Percentiles rank a stretch among this genome's conserved stretches.
phyloP scores from a whole-genome alignment of 441 rosid species.

The Pelargonium myrrhifolium region DNA sequence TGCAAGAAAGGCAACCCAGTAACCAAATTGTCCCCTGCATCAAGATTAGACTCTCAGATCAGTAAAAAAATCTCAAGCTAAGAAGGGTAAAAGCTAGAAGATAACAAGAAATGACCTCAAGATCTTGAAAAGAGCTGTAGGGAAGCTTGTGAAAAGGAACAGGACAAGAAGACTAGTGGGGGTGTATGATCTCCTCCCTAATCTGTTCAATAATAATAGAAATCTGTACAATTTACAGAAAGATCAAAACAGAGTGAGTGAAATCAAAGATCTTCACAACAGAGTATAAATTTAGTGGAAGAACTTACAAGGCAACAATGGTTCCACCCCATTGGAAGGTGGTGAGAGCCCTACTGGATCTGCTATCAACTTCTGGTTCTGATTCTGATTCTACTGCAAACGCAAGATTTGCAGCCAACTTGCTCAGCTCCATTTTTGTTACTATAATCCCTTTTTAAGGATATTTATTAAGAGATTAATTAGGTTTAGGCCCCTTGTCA shows the following conservation, averaged over 20 bases:
- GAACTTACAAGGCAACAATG: conserved; percentile 35
- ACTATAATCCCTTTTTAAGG: not conserved
- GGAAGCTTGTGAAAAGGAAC: conserved; percentile 36
- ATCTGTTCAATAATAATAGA: conserved; percentile 36
- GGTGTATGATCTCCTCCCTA: conserved; percentile 29
- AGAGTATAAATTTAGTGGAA: not conserved
- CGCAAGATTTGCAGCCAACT: not conserved
- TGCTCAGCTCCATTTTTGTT: not conserved
- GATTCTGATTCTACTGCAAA: too few relatives aligned
- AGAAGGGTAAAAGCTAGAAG: conserved; percentile 2
- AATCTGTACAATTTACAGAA: conserved; percentile 24
- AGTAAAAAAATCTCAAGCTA: not conserved
- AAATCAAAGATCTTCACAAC: not conserved
- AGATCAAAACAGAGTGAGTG: not conserved
- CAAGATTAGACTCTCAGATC: not conserved
- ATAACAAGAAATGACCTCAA: conserved; percentile 28
- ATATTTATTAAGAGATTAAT: too few relatives aligned
- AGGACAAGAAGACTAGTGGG: conserved; percentile 35
- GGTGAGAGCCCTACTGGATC: conserved; percentile 21
- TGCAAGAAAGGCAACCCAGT: conserved; percentile 44
- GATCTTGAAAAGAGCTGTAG: conserved; percentile 34
- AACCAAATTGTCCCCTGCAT: conserved; percentile 46
- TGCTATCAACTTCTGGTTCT: not conserved
- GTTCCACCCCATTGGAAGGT: conserved; percentile 44
- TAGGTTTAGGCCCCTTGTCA: too few relatives aligned